Evolutionary conservation across 768 basidiomycete species (phyloP).

Genomic region (Kwoniella europaea): DNA sequence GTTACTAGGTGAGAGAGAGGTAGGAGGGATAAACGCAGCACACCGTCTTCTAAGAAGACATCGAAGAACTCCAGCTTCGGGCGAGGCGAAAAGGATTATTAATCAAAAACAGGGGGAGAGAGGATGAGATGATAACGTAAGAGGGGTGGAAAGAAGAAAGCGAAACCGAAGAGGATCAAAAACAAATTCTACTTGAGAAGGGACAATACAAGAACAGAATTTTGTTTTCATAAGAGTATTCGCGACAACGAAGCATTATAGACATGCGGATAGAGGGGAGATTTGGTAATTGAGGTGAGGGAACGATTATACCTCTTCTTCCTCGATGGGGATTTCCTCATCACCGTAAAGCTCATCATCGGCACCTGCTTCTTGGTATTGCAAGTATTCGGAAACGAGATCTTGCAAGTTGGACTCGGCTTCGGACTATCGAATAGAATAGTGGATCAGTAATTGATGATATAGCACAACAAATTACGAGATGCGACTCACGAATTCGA

Average conservation of each 20-base stretch:
- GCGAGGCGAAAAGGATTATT: conserved; percentile 38
- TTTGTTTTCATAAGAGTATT: conserved; percentile 1
- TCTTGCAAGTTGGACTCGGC: conserved; percentile 99
- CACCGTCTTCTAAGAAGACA: conserved; percentile 53
- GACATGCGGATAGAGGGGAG: conserved; percentile 9
- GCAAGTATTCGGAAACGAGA: conserved; percentile 93
- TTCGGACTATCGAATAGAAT: conserved; percentile 72
- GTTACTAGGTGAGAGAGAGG: neutral
- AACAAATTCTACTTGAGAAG: neutral
- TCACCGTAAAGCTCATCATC: conserved; percentile 57
- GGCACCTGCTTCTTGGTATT: conserved; percentile 57
- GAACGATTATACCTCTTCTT: conserved; percentile 26
- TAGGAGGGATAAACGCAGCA: conserved; percentile 37
- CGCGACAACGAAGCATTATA: conserved; percentile 7
- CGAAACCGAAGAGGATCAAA: conserved; percentile 16
- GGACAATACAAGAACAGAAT: neutral
- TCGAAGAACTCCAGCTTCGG: conserved; percentile 45
- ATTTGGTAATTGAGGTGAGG: no score
- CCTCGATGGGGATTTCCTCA: conserved; percentile 46
- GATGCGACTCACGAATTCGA: conserved; percentile 55
- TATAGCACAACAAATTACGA: no score
- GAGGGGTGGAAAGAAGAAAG: neutral
- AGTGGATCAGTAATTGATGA: neutral
- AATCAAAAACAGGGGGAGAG: neutral
- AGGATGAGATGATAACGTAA: neutral